Conservation (phyloP, 306 rosid genomes). For the Styphnolobium japonicum region DNA sequence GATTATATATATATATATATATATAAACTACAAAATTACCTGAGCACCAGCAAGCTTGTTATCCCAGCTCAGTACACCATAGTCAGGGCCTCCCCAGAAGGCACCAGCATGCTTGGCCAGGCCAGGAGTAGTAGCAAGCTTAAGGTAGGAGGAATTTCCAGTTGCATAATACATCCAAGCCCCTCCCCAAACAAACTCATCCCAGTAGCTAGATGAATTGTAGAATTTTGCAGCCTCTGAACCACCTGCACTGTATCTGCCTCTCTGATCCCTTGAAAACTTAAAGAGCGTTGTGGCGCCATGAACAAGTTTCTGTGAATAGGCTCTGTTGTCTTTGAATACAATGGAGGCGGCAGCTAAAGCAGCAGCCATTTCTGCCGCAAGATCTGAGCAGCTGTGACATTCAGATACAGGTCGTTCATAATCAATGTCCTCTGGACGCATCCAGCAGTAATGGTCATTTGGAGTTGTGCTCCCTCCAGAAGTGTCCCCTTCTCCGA, state of each 20-base stretch:
- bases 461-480: constrained; percentile 60
- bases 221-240: constrained; percentile 57
- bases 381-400: constrained; percentile 52
- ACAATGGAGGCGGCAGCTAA: constrained; percentile 75
- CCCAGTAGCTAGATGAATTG: constrained; percentile 67
- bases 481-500: constrained; percentile 64
- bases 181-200: constrained; percentile 80
- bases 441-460: constrained; percentile 79
- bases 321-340: constrained; percentile 68
- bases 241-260: constrained; percentile 40
- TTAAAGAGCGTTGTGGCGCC: constrained; percentile 58
- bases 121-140: constrained; percentile 61
- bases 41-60: constrained; percentile 91
- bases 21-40: constrained; percentile 34
- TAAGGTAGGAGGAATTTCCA: constrained; percentile 70
- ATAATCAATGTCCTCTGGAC: constrained; percentile 77
- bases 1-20: neutral
- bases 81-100: constrained; percentile 89
- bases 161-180: constrained; percentile 92
- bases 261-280: constrained; percentile 49
- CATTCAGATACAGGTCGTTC: constrained; percentile 39
- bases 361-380: constrained; percentile 76
- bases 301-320: constrained; percentile 74
- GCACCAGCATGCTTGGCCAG: constrained; percentile 82
- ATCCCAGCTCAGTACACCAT: constrained; percentile 89